These are phyloP conservation scores for Talaromyces sp. DNA, from an alignment of 2,329 filamentous ascomycete species.

Conservation along the genomic window DNA sequence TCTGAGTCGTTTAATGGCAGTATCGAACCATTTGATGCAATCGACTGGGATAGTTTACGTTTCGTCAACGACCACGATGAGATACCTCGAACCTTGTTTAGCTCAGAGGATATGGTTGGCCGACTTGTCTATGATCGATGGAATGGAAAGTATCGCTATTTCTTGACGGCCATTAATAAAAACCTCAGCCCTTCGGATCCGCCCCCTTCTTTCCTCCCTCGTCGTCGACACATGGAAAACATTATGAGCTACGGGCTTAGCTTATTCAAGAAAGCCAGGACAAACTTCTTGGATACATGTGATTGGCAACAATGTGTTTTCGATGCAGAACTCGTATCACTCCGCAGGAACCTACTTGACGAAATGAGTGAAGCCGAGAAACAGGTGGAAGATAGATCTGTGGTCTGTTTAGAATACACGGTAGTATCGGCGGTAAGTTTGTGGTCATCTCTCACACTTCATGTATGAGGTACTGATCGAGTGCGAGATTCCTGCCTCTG, in stretches of 20 bases:
- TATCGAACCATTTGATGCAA: slow-evolving; percentile 16
- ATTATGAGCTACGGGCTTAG: slow-evolving; percentile 84
- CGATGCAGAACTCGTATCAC: slow-evolving; percentile 64
- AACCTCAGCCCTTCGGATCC: slow-evolving; percentile 26
- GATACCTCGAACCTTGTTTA: slow-evolving; percentile 41
- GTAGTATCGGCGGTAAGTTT: slow-evolving; percentile 65
- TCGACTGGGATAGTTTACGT: slow-evolving; percentile 40
- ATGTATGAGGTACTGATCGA: neutral
- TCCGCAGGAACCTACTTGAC: slow-evolving; percentile 80
- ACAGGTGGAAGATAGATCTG: slow-evolving; percentile 50
- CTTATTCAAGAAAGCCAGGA: slow-evolving; percentile 58
- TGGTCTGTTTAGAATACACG: slow-evolving; percentile 70
- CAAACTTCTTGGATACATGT: slow-evolving; percentile 44
- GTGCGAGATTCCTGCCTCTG: slow-evolving; percentile 56
- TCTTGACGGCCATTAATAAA: slow-evolving; percentile 35
- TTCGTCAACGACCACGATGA: slow-evolving; percentile 35
- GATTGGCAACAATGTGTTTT: slow-evolving; percentile 73
- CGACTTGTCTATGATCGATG: slow-evolving; percentile 52
- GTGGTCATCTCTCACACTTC: neutral
- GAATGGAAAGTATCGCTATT: slow-evolving; percentile 55
- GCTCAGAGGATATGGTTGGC: slow-evolving; percentile 36
- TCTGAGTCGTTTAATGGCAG: slow-evolving; percentile 1
- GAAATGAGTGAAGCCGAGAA: slow-evolving; percentile 50
- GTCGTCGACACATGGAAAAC: slow-evolving; percentile 46
- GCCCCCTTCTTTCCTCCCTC: slow-evolving; percentile 26